Conservation (phyloP, 2,329 filamentous ascomycete species). For the Graphilbum ipis-grandicollis region DNA sequence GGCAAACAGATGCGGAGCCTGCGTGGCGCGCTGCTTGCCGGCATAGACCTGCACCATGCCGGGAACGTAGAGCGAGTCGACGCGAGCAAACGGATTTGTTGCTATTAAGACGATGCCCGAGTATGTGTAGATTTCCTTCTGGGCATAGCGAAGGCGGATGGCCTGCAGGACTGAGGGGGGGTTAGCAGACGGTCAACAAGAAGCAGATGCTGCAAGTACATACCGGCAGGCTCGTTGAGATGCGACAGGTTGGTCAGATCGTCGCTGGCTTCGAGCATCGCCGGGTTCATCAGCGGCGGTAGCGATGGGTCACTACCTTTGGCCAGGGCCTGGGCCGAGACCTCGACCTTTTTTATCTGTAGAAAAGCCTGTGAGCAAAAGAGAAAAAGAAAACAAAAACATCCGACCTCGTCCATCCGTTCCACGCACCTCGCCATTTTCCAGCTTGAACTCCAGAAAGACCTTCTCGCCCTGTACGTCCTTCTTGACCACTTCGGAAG, state of each 20-base stretch:
- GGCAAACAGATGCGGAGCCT: conserved; percentile 94
- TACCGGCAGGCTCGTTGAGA: conserved; percentile 95
- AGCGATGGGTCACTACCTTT: conserved; percentile 61
- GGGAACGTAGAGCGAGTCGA: conserved; percentile 94
- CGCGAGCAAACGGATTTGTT: conserved; percentile 91
- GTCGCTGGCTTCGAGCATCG: conserved; percentile 96
- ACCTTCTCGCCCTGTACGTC: conserved; percentile 71
- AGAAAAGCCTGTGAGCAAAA: background rate
- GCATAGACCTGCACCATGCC: conserved; percentile 99
- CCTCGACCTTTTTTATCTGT: conserved; percentile 64
- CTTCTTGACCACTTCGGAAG: conserved; percentile 85
- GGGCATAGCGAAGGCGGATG: conserved; percentile 88
- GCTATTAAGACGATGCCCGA: conserved; percentile 97
- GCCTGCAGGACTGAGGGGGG: conserved; percentile 65
- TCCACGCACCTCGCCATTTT: conserved; percentile 71
- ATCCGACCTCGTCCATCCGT: too few relatives aligned
- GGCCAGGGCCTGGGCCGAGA: conserved; percentile 59
- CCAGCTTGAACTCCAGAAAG: conserved; percentile 70
- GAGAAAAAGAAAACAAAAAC: background rate
- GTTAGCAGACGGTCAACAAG: conserved; percentile 4
- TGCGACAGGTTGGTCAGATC: conserved; percentile 95
- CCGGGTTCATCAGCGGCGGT: conserved; percentile 91
- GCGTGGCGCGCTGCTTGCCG: conserved; percentile 87
- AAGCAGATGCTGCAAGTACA: conserved; percentile 10
- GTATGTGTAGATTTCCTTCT: conserved; percentile 99